Conservation (phyloP, 2,329 filamentous ascomycete species). For the Hypoxylon sp. region DNA sequence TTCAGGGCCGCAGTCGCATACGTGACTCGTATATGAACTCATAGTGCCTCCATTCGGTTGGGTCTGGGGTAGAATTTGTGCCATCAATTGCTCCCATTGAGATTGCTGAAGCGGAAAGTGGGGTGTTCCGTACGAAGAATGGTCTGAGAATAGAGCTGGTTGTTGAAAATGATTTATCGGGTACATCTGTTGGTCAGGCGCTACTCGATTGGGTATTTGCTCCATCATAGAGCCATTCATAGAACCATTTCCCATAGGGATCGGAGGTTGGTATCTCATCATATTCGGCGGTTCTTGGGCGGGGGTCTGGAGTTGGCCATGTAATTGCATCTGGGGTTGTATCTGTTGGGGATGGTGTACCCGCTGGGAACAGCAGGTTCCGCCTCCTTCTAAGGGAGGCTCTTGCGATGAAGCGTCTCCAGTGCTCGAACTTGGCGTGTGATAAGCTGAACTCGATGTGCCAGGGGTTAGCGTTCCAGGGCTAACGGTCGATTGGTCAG, state of each 20-base stretch:
- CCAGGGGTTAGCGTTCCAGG: slow-evolving; percentile 38
- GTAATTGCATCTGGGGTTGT: slow-evolving; percentile 30
- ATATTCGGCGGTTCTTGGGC: slow-evolving; percentile 34
- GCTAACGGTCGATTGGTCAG: slow-evolving; percentile 41
- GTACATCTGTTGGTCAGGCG: slow-evolving; percentile 36
- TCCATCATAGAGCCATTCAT: slow-evolving; percentile 37
- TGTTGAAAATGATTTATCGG: slow-evolving; percentile 36
- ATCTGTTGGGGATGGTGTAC: slow-evolving; percentile 33
- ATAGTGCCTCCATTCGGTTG: slow-evolving; percentile 22
- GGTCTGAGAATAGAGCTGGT: slow-evolving; percentile 35
- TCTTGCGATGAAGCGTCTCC: slow-evolving; percentile 41
- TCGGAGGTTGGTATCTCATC: slow-evolving; percentile 41
- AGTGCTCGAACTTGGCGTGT: slow-evolving; percentile 43
- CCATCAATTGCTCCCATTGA: slow-evolving; percentile 49
- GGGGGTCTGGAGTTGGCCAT: slow-evolving; percentile 30
- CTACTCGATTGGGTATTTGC: slow-evolving; percentile 16
- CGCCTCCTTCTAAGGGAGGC: slow-evolving; percentile 11
- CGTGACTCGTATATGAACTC: slow-evolving; percentile 55
- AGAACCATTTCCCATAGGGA: slow-evolving; percentile 26
- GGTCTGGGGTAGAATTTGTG: slow-evolving; percentile 28
- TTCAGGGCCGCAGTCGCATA: slow-evolving; percentile 74
- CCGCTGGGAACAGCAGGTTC: slow-evolving; percentile 45
- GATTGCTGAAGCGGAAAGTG: slow-evolving; percentile 47
- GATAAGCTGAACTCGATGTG: slow-evolving; percentile 43
- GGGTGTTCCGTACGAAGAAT: slow-evolving; percentile 36